These are phyloP conservation scores for Magnolia changhungtana DNA, from an alignment of 164 flowering plant species.

Conservation along the genomic window DNA sequence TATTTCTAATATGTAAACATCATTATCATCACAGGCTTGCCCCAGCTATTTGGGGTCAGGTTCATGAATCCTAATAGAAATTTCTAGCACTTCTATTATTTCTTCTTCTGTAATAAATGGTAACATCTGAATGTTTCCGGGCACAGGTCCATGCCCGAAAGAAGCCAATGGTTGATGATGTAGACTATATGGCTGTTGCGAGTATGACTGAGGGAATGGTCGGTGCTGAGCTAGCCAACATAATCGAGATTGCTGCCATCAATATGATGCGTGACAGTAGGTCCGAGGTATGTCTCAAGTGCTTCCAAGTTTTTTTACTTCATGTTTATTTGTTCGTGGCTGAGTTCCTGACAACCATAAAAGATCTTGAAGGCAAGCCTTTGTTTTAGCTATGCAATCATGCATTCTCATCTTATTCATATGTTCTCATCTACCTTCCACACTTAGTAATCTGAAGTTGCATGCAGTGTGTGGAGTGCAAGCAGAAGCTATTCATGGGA, in stretches of 20 bases:
- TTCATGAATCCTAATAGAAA: not conserved
- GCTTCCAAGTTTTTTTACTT: not conserved
- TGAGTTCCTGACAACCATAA: not conserved
- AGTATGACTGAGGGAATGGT: slow-evolving; percentile 92
- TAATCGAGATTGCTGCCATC: slow-evolving; percentile 87
- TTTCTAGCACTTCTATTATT: not conserved
- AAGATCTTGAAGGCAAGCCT: not conserved
- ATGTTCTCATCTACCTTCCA: not conserved
- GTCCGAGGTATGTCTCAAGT: slow-evolving; percentile 58
- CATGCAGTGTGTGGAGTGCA: not conserved
- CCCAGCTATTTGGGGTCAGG: not conserved
- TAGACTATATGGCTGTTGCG: slow-evolving; percentile 90
- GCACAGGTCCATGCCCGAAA: slow-evolving; percentile 92
- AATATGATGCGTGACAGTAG: slow-evolving; percentile 93
- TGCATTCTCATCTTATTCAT: not conserved
- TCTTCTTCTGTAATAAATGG: not conserved
- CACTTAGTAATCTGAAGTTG: not conserved
- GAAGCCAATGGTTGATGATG: slow-evolving; percentile 95
- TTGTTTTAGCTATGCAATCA: not conserved
- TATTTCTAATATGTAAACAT: no score
- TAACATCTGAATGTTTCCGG: not conserved
- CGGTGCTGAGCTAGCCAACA: slow-evolving; percentile 96
- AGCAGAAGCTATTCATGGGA: not conserved
- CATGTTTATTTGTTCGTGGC: not conserved
- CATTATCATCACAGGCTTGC: not conserved